Conservation (phyloP, 495 filamentous ascomycete species). For the Lentithecium fluviatile region DNA sequence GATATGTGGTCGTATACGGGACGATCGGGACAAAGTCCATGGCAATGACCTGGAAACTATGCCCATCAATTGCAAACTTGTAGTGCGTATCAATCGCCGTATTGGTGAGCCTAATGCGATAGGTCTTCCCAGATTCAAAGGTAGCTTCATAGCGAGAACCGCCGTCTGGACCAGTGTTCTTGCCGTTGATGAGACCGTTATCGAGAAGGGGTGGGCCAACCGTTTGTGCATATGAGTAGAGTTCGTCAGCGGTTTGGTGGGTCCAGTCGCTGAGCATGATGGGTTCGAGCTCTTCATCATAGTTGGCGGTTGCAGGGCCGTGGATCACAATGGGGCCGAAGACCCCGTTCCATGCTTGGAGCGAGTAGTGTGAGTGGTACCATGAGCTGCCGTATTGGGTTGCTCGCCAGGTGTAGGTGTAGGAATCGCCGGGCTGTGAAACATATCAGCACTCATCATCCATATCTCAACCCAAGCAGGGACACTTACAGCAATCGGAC, state of each 20-base stretch:
- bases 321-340: slow-evolving; percentile 39
- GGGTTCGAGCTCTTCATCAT: slow-evolving; percentile 40
- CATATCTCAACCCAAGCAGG: slow-evolving; percentile 50
- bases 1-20: slow-evolving; percentile 32
- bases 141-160: slow-evolving; percentile 42
- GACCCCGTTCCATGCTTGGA: slow-evolving; percentile 33
- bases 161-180: slow-evolving; percentile 25
- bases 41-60: slow-evolving; percentile 40
- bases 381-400: slow-evolving; percentile 32
- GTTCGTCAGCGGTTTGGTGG: slow-evolving; percentile 19
- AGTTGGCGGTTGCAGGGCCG: slow-evolving; percentile 43
- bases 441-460: slow-evolving; percentile 28
- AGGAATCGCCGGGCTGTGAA: slow-evolving; percentile 9
- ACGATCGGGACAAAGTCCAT: slow-evolving; percentile 44
- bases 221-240: slow-evolving; percentile 14
- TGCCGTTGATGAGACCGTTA: slow-evolving; percentile 40
- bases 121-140: slow-evolving; percentile 38
- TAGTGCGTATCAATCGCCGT: slow-evolving; percentile 31
- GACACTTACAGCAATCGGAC: slow-evolving; percentile 28
- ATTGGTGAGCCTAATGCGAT: slow-evolving; percentile 39
- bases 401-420: slow-evolving; percentile 24
- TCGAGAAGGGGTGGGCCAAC: slow-evolving; percentile 36
- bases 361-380: slow-evolving; percentile 34
- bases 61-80: slow-evolving; percentile 36
- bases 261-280: slow-evolving; percentile 29